A percentile compares a stretch with the other conserved stretches of the same genome.
Conservation (phyloP, 2,329 filamentous ascomycete genomes). For the Tolypocladium sp. region DNA sequence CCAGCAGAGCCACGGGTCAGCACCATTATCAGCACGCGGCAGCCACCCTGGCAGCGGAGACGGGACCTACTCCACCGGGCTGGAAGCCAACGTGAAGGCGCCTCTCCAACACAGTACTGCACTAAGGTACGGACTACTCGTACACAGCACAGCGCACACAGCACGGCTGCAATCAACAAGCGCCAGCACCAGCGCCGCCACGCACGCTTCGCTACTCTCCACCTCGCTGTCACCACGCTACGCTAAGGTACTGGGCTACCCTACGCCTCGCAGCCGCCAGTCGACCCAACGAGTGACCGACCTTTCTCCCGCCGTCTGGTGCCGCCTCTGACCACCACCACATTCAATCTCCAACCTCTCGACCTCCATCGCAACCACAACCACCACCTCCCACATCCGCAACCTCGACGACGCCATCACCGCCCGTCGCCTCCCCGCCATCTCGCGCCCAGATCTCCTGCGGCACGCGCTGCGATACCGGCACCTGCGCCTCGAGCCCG, state of each 20-base stretch:
- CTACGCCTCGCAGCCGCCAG: background rate
- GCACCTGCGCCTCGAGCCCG: conserved; percentile 1
- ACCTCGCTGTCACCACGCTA: background rate
- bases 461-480: conserved; percentile 14
- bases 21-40: background rate
- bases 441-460: conserved; percentile 5
- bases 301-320: background rate
- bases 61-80: background rate
- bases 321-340: background rate
- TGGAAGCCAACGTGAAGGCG: background rate
- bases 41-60: background rate
- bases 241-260: background rate
- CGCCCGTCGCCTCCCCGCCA: conserved; percentile 1
- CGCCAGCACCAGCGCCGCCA: no score
- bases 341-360: background rate
- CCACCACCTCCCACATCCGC: conserved; percentile 3
- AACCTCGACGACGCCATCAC: background rate
- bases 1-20: background rate
- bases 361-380: background rate
- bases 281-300: background rate
- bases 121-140: no score
- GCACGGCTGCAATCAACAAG: background rate
- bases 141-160: no score
- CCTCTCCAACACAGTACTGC: background rate
- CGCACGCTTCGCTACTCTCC: no score